Percentiles rank a stretch among this genome's conserved stretches.
phyloP scores from a whole-genome alignment of 345 rosid species.

The Syzygium jambos region DNA sequence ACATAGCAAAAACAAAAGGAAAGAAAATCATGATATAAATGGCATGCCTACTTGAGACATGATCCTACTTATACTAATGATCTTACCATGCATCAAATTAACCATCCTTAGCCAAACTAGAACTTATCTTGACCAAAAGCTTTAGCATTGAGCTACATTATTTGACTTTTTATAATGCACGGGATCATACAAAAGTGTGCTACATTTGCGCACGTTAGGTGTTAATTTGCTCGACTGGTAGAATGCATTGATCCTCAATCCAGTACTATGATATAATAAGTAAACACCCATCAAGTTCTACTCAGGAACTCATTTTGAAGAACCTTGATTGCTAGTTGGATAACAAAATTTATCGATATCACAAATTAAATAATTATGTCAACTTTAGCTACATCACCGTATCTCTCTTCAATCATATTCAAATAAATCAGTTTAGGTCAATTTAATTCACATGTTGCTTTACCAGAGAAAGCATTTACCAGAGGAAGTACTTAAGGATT shows the following conservation, averaged over 20 bases:
- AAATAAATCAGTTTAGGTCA: background rate
- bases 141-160: background rate
- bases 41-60: background rate
- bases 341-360: background rate
- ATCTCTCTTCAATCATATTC: background rate
- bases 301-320: background rate
- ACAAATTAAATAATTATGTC: background rate
- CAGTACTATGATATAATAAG: background rate
- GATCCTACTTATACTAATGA: background rate
- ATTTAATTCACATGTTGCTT: background rate
- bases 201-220: background rate
- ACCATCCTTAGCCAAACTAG: background rate
- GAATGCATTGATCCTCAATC: background rate
- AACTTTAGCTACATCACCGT: background rate
- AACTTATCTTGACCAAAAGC: background rate
- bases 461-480: background rate
- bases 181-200: background rate
- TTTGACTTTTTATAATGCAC: background rate
- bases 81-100: background rate
- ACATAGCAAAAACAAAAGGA: background rate
- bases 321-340: background rate
- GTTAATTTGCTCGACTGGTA: background rate
- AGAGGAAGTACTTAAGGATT: background rate
- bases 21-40: background rate
- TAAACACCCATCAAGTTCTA: background rate